Evolutionary conservation across 2,329 filamentous ascomycete species (phyloP).

Genomic region (Diplocarpon rosae): DNA sequence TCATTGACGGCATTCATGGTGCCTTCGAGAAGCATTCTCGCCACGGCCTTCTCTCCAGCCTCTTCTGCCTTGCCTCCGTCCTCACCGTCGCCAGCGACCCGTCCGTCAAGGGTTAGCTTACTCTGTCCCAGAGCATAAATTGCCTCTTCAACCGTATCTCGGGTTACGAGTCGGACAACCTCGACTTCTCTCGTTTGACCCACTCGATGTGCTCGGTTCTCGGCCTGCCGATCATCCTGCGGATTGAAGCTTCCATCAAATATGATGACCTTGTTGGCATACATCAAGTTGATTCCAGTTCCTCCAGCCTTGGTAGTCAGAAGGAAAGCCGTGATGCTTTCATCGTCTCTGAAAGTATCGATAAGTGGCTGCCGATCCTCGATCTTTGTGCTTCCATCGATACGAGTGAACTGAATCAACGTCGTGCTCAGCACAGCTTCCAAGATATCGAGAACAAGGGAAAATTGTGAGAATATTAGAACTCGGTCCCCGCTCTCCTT

Average conservation of each 20-base stretch:
- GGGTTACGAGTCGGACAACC: constrained; percentile 73
- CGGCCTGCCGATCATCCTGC: constrained; percentile 95
- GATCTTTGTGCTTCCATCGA: constrained; percentile 78
- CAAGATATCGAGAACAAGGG: constrained; percentile 81
- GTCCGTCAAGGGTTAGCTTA: constrained; percentile 79
- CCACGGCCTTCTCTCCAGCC: constrained; percentile 20
- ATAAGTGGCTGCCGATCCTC: constrained; percentile 77
- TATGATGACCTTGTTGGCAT: constrained; percentile 94
- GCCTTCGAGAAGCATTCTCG: constrained; percentile 24
- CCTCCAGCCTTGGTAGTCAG: constrained; percentile 89
- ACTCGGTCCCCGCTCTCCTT: constrained; percentile 73
- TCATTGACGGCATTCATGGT: constrained; percentile 9
- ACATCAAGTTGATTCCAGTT: constrained; percentile 92
- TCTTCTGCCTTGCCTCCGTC: constrained; percentile 34
- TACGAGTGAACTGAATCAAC: constrained; percentile 66
- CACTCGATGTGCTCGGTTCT: constrained; percentile 91
- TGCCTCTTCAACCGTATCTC: constrained; percentile 80
- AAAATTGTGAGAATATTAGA: constrained; percentile 89
- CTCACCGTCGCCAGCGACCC: constrained; percentile 50
- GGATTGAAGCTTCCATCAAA: constrained; percentile 97
- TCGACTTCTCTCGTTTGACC: constrained; percentile 87
- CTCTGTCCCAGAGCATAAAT: constrained; percentile 85
- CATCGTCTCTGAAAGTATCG: constrained; percentile 70
- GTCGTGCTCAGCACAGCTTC: constrained; percentile 68
- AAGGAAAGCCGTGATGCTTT: constrained; percentile 77